Evolutionary conservation across 1,284 basidiomycete species (phyloP).

Genomic region (Vanrija pseudolonga): DNA sequence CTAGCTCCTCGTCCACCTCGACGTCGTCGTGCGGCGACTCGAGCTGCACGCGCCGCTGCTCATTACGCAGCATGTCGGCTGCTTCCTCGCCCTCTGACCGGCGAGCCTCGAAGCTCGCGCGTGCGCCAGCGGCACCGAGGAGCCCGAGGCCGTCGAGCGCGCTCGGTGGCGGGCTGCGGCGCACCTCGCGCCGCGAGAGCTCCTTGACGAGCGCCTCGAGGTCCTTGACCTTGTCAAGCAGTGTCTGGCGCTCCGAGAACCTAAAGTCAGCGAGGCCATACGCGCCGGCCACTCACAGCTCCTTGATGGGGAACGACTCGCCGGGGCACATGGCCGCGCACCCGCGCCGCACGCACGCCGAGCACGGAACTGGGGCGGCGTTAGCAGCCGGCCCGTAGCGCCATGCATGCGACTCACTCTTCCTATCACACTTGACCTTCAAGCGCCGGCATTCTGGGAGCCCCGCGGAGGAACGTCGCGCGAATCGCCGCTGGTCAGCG

Average conservation of each 20-base stretch:
- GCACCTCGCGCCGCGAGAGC: too few relatives aligned
- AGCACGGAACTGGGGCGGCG: conserved; percentile 1
- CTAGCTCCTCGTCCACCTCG: background rate
- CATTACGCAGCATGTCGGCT: background rate
- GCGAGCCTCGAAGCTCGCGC: too few relatives aligned
- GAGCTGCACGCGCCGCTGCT: background rate
- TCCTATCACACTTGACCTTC: conserved; percentile 6
- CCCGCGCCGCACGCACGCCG: conserved; percentile 1
- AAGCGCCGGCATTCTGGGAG: conserved; percentile 3
- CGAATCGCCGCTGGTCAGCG: background rate
- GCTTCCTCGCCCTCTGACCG: too few relatives aligned
- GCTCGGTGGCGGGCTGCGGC: background rate
- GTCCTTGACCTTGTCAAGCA: background rate
- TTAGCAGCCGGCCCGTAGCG: background rate
- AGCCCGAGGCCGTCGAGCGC: background rate
- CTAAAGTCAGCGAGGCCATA: background rate
- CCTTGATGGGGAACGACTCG: conserved; percentile 4
- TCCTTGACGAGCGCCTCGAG: background rate
- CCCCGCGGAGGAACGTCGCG: too few relatives aligned
- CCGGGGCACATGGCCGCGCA: conserved; percentile 5
- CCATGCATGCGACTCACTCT: background rate
- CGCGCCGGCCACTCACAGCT: background rate
- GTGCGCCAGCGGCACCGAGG: background rate
- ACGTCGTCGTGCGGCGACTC: background rate
- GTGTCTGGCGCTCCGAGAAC: background rate